Base-by-base conservation (phyloP, 2,329 filamentous ascomycete species). In the Cladophialophora yegresii region DNA sequence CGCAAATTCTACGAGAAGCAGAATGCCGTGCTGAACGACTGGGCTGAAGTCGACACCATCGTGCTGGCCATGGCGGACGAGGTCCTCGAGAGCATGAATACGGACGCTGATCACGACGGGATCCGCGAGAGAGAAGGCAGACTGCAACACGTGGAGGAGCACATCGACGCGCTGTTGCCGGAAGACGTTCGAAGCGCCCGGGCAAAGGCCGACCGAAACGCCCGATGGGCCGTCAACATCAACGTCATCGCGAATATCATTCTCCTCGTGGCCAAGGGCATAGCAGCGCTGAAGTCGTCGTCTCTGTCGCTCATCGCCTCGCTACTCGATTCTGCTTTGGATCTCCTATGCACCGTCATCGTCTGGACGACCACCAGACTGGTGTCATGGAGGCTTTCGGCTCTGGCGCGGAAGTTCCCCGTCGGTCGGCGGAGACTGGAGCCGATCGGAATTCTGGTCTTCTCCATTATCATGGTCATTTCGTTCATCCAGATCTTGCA, bases 401-500 rank as follows among this genome's bases (percentile, higher is more conserved):
- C 77, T 2, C 75, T 87, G 9, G 77, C 79, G 58, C 80, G 81
- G 65, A 80, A 80, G 36, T 88, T 87, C 71, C 85, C 85, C 0
- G 84, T 87, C 23, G 83, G 83, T 4, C 78, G 82, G 28, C 77
- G 80, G 54, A 80, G 85, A 8, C 79, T 88, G 7, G 85, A 87
- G 67, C 85, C 85, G 0, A 77, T 87, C 7, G 85, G 85, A 1
- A 86, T 88, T 53, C 78, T 88, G 9, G 84, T 87, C 54, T 87
- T 87, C 74, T 84, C 82, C 28, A 83, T 87, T 67, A 83, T 85
- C 67, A 88, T 88, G 85, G 80, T 87, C 54, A 82, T 86, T 3
- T 86, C 84, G 1, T 87, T 88, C 68, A 73, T 83, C 7, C 85
- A 87, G 69, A 85, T 88, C 51, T 75, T 86, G 7, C 77, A 87